Base-by-base conservation (phyloP, 495 filamentous ascomycete species). In the Xylaria flabelliformis region DNA sequence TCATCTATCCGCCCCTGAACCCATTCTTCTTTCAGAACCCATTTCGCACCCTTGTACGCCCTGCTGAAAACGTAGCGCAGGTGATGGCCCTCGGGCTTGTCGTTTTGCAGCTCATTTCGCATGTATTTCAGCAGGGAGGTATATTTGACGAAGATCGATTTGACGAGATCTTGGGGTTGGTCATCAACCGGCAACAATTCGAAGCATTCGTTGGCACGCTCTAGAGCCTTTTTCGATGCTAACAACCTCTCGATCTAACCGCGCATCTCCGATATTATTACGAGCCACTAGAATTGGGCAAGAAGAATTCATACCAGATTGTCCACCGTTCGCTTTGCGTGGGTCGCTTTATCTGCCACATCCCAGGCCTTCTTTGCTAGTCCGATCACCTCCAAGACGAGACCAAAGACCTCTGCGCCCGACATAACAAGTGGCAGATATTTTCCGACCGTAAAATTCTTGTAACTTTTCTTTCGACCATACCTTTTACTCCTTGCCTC, bases 1-100 rank as follows among this genome's bases (percentile, higher is more conserved):
- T 56, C 53, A 13, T 56, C 53, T 56, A 56, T 56, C 53, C 53
- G 53, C 24, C 53, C 51, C 53, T 56, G 53, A 56, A 56, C 53
- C 53, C 53, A 56, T 26, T 56, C 53, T 56, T 56, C 53, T 8
- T 32, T 56, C 24, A 56, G 8, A 6, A 56, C 53, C 53, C 53
- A 56, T 56, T 56, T 56, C 10, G 53, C 53, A 10, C 53, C 53
- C 26, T 56, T 56, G 53, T 26, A 56, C 24, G 29, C 53, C 24
- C 29, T 29, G 26, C 53, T 32, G 24, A 56, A 32, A 9, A 56
- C 53, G 53, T 32, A 32, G 10, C 53, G 53, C 15, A 56, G 26
- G 26, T 56, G 53, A 29, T 56, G 53, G 26, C 53, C 53, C 15
- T 56, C 53, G 26, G 10, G 15, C 8, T 56, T 56, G 53, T 32